These are phyloP conservation scores for Penicillium sp. DNA, from an alignment of 2,329 filamentous ascomycete genomes.

Conservation along the genomic window DNA sequence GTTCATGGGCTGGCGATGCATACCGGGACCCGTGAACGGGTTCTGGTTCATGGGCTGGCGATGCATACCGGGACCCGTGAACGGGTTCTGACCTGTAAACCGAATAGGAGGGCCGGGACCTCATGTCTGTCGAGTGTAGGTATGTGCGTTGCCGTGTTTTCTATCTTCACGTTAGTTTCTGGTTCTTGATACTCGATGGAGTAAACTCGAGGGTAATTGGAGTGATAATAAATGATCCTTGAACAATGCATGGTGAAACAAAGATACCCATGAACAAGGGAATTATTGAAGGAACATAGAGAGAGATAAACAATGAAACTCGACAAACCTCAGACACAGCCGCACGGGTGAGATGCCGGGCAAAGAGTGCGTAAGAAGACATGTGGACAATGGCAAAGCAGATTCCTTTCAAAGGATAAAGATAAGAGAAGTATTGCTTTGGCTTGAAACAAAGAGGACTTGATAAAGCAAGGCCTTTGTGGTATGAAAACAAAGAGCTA, in stretches of 20 bases:
- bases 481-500: neutral
- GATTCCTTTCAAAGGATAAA: conserved; percentile 15
- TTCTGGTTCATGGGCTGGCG: neutral
- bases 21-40: neutral
- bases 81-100: neutral
- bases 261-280: neutral
- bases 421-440: neutral
- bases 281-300: neutral
- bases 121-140: neutral
- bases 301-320: neutral
- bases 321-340: neutral
- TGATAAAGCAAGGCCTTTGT: neutral
- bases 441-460: neutral
- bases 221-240: neutral
- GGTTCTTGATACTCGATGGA: neutral
- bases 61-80: neutral
- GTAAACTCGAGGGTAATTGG: neutral
- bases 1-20: neutral
- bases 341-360: neutral
- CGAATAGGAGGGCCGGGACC: no score
- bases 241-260: neutral
- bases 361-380: neutral
- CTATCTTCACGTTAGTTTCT: neutral
- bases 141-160: neutral
- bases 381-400: conserved; percentile 18